Conservation (phyloP, 208 protist species). For the Acanthamoeba castellanii region DNA sequence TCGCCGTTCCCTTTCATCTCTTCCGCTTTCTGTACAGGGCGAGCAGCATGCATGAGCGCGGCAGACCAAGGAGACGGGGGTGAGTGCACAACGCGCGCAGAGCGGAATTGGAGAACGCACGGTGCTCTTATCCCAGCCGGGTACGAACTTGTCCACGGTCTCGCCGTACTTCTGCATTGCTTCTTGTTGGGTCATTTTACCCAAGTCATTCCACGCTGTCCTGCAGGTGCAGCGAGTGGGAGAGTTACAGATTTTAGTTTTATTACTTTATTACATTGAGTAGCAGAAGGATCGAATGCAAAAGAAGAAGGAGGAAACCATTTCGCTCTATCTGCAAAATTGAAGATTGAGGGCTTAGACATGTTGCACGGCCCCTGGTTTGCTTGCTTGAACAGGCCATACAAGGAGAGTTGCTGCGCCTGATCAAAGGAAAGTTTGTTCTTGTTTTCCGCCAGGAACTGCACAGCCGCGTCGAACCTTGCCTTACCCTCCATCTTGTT, state of each 20-base stretch:
- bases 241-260: background rate
- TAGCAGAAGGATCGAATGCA: background rate
- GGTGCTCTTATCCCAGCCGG: background rate
- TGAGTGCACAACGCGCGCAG: background rate
- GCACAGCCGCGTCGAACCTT: constrained; percentile 44
- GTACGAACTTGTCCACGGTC: constrained; percentile 13
- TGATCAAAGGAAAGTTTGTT: constrained; percentile 40
- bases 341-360: constrained; percentile 58
- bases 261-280: background rate
- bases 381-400: constrained; percentile 60
- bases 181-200: constrained; percentile 50
- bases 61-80: background rate
- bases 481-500: background rate
- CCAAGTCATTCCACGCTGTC: constrained; percentile 51
- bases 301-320: background rate
- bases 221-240: background rate
- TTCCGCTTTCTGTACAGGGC: background rate
- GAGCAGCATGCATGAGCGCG: background rate
- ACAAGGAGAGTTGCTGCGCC: constrained; percentile 26
- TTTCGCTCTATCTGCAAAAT: constrained; percentile 38
- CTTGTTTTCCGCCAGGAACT: constrained; percentile 48
- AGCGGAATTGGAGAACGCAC: background rate
- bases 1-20: background rate
- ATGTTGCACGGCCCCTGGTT: constrained; percentile 44
- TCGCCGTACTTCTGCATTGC: constrained; percentile 45